Percentiles rank a stretch among this genome's conserved stretches.
phyloP scores from a whole-genome alignment of 495 filamentous ascomycete genomes.

The Aspergillus avenaceus region DNA sequence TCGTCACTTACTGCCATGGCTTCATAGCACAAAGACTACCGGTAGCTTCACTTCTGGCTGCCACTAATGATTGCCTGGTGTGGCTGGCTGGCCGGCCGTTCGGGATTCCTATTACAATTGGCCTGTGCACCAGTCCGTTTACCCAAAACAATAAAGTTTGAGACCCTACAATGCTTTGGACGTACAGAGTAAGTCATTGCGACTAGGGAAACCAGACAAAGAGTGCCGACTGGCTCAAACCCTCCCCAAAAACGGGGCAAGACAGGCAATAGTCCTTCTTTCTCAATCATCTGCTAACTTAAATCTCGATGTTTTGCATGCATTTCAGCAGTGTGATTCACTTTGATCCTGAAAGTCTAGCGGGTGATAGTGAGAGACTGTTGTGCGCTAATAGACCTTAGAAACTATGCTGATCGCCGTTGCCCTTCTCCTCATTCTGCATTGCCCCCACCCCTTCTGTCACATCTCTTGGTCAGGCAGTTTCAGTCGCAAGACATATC shows the following conservation, averaged over 20 bases:
- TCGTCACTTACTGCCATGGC: not conserved
- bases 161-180: too few species aligned
- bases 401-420: constrained; percentile 9
- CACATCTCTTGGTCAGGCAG: not conserved
- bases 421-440: constrained; percentile 1
- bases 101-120: not conserved
- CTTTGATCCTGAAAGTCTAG: not conserved
- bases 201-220: constrained; percentile 6
- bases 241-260: constrained; percentile 11
- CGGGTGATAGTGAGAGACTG: not conserved
- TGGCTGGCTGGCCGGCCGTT: not conserved
- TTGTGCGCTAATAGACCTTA: not conserved
- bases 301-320: constrained; percentile 20
- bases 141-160: not conserved
- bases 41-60: not conserved
- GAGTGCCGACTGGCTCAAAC: constrained; percentile 7
- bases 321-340: constrained; percentile 12
- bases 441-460: constrained; percentile 5
- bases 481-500: not conserved
- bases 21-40: not conserved
- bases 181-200: not conserved
- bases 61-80: not conserved
- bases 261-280: constrained; percentile 1
- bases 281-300: constrained; percentile 3
- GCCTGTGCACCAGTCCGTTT: not conserved